Evolutionary conservation across 495 filamentous ascomycete species (phyloP), one percentile per base, ranked within the genome.

Genomic region (Penicillium argentinense): DNA sequence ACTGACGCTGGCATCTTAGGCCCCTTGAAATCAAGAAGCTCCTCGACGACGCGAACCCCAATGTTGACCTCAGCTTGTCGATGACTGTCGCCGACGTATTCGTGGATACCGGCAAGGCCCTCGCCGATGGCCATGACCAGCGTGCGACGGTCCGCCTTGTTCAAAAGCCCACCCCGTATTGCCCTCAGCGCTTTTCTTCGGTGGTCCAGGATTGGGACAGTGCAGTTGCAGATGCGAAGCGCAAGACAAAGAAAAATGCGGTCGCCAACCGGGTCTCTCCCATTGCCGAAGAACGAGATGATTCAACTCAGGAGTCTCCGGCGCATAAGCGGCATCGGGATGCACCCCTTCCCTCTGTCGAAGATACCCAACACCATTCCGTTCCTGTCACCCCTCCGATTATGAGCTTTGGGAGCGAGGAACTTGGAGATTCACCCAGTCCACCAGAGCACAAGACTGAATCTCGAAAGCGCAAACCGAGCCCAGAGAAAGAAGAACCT

Each of bases 11-110:
- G 2, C 8, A 9, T 24, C 13, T 4, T 46, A 73, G 69, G n/a
- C 60, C 66, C 1, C 52, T 72, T 3, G 49, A 59, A 1, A 73
- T 74, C 25, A 64, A 71, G 29, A 68, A 68, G 32, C 54, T 74
- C 4, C 32, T 72, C 26, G 64, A 74, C 32, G 63, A 67, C 46
- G 54, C 56, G 0, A 60, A 67, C 34, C 63, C 66, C 8, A 16
- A 45, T 3, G 54, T 64, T 22, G 60, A 68, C 28, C 64, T 73
- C 14, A 56, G 62, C 39, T 26, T 56, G n/a, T 59, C 65, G 3
- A 45, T 67, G 51, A 63, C 66, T 0, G 68, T 73, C 5, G 63
- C 64, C 1, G 63, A 71, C 43, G 64, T 73, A 2, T 74, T 66
- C 26, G 63, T 74, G 4, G 59, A 74, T 17, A 52, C 47, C 13